phyloP scores from a whole-genome alignment of 73 alveolate species.

The Paramecium primaurelia region DNA sequence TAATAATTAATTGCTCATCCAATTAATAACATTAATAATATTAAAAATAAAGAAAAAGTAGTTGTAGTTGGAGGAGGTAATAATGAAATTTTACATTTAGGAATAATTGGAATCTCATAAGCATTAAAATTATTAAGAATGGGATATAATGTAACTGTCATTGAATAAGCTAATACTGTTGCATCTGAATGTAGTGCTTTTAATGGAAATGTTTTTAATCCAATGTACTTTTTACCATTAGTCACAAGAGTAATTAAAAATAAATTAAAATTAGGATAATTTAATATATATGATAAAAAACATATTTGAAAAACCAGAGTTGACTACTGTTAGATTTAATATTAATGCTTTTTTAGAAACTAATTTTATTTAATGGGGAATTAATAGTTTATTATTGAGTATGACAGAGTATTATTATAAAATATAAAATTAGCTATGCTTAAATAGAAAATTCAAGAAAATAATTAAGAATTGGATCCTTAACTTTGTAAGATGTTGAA shows the following conservation, averaged over 20 bases:
- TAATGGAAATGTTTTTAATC: not conserved
- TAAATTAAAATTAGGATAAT: not conserved
- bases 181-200: not conserved
- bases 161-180: not conserved
- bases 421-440: not conserved
- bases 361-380: not conserved
- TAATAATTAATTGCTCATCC: not conserved
- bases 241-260: not conserved
- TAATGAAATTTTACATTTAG: not conserved
- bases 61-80: not conserved
- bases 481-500: not conserved
- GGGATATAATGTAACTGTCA: not conserved
- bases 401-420: not conserved
- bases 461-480: not conserved
- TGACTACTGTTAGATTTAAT: not conserved
- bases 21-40: not conserved
- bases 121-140: not conserved
- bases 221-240: not conserved
- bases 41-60: not conserved
- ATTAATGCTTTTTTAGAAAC: conserved; percentile 13
- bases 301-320: not conserved
- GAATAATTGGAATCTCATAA: conserved; percentile 33
- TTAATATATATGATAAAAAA: not conserved
- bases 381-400: not conserved
- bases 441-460: not conserved